Percentiles rank a stretch among this genome's conserved stretches.
Conservation (phyloP, 306 rosid genomes). For the Abrus pulchellus region DNA sequence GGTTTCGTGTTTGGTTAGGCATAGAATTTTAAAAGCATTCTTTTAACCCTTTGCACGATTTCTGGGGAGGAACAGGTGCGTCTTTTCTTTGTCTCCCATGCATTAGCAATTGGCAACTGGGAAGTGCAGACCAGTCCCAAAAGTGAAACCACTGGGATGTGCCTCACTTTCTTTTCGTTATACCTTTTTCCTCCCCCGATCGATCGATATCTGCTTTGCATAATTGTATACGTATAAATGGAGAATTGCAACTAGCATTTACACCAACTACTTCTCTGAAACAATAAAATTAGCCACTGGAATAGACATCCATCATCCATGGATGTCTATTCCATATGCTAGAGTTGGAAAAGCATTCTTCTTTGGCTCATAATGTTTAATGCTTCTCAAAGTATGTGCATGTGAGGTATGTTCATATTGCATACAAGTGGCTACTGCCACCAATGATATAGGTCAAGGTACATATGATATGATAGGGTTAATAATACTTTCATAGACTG, state of each 20-base stretch:
- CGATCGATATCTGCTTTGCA: background rate
- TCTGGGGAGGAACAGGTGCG: constrained; percentile 52
- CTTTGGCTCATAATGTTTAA: constrained; percentile 50
- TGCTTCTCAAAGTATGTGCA: constrained; percentile 62
- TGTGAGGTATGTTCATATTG: constrained; percentile 56
- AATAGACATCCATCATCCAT: constrained; percentile 56
- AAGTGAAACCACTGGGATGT: constrained; percentile 19
- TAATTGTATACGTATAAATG: constrained; percentile 49
- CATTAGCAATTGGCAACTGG: constrained; percentile 41
- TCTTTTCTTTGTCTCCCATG: constrained; percentile 52
- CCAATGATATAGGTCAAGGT: constrained; percentile 56
- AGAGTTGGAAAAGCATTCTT: constrained; percentile 49
- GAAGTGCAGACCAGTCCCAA: constrained; percentile 35
- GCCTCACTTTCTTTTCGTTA: constrained; percentile 15
- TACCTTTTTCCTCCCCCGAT: constrained; percentile 5
- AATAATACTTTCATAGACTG: constrained; percentile 60
- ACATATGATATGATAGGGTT: constrained; percentile 58
- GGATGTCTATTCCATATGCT: constrained; percentile 57
- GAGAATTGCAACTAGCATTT: constrained; percentile 49
- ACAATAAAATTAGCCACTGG: constrained; percentile 49
- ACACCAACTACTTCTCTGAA: constrained; percentile 64
- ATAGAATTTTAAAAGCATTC: constrained; percentile 49
- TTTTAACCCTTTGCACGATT: constrained; percentile 46
- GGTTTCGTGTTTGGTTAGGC: constrained; percentile 81
- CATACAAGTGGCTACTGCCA: constrained; percentile 55